Conservation (phyloP, 306 rosid species). For the Mimosa pudica region DNA sequence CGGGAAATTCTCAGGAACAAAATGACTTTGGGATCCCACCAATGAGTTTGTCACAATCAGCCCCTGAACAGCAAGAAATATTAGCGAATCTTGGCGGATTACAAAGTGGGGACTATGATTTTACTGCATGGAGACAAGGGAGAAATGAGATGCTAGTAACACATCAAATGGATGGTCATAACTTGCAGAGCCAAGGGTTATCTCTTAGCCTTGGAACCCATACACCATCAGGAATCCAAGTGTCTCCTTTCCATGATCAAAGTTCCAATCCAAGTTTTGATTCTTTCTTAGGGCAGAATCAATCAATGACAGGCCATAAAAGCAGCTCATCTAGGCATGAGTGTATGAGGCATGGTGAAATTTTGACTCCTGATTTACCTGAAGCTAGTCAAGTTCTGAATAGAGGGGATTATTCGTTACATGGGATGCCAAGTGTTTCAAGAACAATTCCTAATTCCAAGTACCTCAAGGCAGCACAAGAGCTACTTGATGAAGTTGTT, state of each 20-base stretch:
- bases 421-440: slow-evolving; percentile 49
- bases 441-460: slow-evolving; percentile 64
- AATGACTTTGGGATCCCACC: slow-evolving; percentile 51
- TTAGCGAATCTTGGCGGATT: slow-evolving; percentile 53
- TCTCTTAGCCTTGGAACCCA: slow-evolving; percentile 76
- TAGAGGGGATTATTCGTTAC: slow-evolving; percentile 55
- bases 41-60: slow-evolving; percentile 48
- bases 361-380: slow-evolving; percentile 46
- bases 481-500: slow-evolving; percentile 79
- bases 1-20: slow-evolving; percentile 57
- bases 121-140: slow-evolving; percentile 61
- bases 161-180: slow-evolving; percentile 54
- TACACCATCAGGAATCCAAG: slow-evolving; percentile 58
- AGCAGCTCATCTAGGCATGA: slow-evolving; percentile 57
- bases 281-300: slow-evolving; percentile 58
- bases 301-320: slow-evolving; percentile 47
- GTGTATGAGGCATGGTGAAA: slow-evolving; percentile 49
- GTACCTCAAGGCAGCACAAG: slow-evolving; percentile 75
- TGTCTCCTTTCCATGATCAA: slow-evolving; percentile 53
- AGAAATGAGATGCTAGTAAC: slow-evolving; percentile 59
- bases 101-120: slow-evolving; percentile 47
- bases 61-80: slow-evolving; percentile 57
- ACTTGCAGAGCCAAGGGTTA: slow-evolving; percentile 70
- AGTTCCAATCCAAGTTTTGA: slow-evolving; percentile 53
- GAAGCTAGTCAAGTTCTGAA: slow-evolving; percentile 52